phyloP scores from a whole-genome alignment of 495 filamentous ascomycete genomes.

The Halenospora varia region DNA sequence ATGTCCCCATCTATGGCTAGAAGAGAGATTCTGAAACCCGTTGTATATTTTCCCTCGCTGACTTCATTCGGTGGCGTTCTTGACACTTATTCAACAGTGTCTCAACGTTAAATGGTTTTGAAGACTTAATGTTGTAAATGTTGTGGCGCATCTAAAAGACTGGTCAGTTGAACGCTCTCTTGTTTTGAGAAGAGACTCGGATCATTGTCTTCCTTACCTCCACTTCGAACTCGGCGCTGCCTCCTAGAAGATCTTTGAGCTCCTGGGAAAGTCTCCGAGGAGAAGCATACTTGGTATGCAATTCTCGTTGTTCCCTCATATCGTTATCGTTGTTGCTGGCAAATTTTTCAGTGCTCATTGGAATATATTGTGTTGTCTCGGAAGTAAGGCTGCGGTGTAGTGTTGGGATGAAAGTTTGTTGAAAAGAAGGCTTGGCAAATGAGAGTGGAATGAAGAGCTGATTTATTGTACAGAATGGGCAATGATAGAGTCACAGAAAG shows the following conservation, averaged over 20 bases:
- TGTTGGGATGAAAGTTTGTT: neutral
- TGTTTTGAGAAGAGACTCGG: neutral
- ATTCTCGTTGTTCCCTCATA: neutral
- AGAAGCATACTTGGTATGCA: slow-evolving; percentile 4
- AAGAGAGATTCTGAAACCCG: neutral
- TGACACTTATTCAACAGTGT: neutral
- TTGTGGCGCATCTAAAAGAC: slow-evolving; percentile 1
- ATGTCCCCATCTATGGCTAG: neutral
- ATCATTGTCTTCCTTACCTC: slow-evolving; percentile 2
- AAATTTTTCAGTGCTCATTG: neutral
- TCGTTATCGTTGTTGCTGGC: neutral
- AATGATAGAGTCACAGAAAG: neutral
- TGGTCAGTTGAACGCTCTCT: neutral
- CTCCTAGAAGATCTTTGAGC: slow-evolving; percentile 1
- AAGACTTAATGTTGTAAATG: slow-evolving; percentile 3
- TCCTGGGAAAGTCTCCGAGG: neutral
- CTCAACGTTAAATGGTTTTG: neutral
- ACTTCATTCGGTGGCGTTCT: neutral
- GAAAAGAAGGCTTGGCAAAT: neutral
- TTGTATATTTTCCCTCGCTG: neutral
- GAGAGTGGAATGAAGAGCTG: neutral
- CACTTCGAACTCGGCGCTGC: neutral
- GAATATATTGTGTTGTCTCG: neutral
- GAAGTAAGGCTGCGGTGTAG: neutral
- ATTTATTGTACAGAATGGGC: neutral